Conservation (phyloP, 2,329 filamentous ascomycete species). For the Sphaerulina musiva region DNA sequence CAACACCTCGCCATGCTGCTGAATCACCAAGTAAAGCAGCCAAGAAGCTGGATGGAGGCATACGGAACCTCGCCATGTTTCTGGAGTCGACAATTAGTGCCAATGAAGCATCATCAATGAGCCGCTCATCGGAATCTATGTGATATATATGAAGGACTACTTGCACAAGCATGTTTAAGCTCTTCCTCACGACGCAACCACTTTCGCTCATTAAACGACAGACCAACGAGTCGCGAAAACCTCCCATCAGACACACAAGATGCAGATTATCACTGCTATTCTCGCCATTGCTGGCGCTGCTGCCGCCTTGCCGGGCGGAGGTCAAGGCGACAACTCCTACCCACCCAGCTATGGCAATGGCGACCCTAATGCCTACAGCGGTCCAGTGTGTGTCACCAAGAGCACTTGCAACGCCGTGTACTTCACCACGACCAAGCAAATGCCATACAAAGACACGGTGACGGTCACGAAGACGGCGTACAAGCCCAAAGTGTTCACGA, state of each 20-base stretch:
- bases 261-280: slow-evolving; percentile 16
- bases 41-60: not conserved
- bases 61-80: not conserved
- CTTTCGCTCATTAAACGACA: not conserved
- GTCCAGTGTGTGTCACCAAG: slow-evolving; percentile 12
- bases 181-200: not conserved
- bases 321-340: slow-evolving; percentile 1
- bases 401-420: slow-evolving; percentile 16
- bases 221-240: not conserved
- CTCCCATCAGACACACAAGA: not conserved
- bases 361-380: too few relatives aligned
- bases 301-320: slow-evolving; percentile 15
- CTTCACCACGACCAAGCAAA: slow-evolving; percentile 14
- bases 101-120: too few relatives aligned
- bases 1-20: not conserved
- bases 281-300: slow-evolving; percentile 15
- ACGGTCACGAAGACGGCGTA: slow-evolving; percentile 16
- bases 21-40: not conserved
- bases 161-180: too few relatives aligned
- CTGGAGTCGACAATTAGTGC: not conserved
- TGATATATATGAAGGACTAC: too few relatives aligned
- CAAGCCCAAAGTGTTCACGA: slow-evolving; percentile 10
- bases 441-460: slow-evolving; percentile 15
- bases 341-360: not conserved
- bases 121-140: too few relatives aligned